Evolutionary conservation across 208 protist species (phyloP), one percentile per base, ranked within the genome.

Genomic region (Leishmania amazonensis): DNA sequence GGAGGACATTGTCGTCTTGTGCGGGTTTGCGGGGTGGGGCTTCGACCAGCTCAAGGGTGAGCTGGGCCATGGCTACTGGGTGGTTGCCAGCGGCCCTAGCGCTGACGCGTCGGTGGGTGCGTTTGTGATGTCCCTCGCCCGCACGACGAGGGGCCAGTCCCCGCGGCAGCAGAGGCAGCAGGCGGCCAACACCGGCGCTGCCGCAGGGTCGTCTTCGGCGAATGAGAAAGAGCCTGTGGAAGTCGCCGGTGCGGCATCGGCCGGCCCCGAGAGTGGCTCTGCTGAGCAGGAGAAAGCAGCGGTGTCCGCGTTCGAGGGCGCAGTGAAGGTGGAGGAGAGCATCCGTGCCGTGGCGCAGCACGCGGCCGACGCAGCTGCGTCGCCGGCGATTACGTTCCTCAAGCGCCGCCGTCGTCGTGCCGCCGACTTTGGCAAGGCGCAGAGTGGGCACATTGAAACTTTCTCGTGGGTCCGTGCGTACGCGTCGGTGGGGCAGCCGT

Each of bases 1-100:
- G 17, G 82, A 93, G 68, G 90, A 96, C 80, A 89, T 97, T 76
- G 79, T 95, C 17, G 85, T 97, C 35, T 62, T 97, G 8, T 93
- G 90, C 62, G 94, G 94, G 40, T 94, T 94, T 85, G 88, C 90
- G 45, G 93, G 93, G 49, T 97, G 94, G 94, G 92, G 93, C 35
- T 64, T 58, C 5, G 80, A 91, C 21, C 93, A 96, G 80, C 92
- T 97, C 42, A 85, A 89, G 73, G 94, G 93, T 49, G 94, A 97
- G 87, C 57, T 96, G 35, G 57, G 78, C n/a, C 73, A 85, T 47
- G 93, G 93, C 67, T 91, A 89, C 72, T 97, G 93, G 92, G 75
- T 97, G 17, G 88, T 93, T 11, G 93, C 81, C 60, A 57, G 75
- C 42, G 86, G 78, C 28, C 75, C 76, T 28, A 83, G 86, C 17